Percentiles rank a stretch among this genome's conserved stretches.
phyloP scores from a whole-genome alignment of 345 rosid genomes.

The Lepidium sativum region DNA sequence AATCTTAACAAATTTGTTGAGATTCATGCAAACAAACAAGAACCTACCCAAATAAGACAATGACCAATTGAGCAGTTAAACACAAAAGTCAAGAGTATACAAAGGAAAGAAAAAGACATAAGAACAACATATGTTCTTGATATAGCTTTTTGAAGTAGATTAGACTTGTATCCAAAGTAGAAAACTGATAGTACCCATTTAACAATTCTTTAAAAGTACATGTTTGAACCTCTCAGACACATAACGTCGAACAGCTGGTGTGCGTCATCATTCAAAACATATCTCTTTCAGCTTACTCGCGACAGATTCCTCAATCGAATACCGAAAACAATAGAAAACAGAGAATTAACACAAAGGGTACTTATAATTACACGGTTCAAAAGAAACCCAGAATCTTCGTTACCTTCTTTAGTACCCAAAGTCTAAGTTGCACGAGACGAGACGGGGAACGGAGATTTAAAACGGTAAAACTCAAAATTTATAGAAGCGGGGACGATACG shows the following conservation, averaged over 20 bases:
- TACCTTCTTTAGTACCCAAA: conserved; percentile 94
- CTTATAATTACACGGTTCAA: neutral
- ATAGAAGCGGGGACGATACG: too few species aligned
- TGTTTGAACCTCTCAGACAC: neutral
- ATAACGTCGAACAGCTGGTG: conserved; percentile 44
- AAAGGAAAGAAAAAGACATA: conserved; percentile 12
- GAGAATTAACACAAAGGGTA: neutral
- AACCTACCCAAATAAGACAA: conserved; percentile 7
- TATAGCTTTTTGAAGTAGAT: neutral
- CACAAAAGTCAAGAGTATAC: conserved; percentile 12
- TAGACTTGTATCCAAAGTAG: neutral
- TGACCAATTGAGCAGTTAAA: conserved; percentile 10
- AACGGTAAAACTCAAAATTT: too few species aligned
- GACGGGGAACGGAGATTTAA: too few species aligned
- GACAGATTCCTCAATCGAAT: conserved; percentile 69
- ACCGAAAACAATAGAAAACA: conserved; percentile 34
- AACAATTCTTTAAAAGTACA: neutral
- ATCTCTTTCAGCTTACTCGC: conserved; percentile 49
- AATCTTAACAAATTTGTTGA: neutral
- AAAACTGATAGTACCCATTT: neutral
- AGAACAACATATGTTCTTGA: conserved; percentile 13
- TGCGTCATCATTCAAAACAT: conserved; percentile 33
- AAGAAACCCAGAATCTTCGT: neutral
- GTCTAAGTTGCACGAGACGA: too few species aligned
- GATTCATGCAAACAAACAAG: conserved; percentile 15